Base-by-base conservation (phyloP, 192 early-diverging fungal genomes). In the Phycomyces nitens region DNA sequence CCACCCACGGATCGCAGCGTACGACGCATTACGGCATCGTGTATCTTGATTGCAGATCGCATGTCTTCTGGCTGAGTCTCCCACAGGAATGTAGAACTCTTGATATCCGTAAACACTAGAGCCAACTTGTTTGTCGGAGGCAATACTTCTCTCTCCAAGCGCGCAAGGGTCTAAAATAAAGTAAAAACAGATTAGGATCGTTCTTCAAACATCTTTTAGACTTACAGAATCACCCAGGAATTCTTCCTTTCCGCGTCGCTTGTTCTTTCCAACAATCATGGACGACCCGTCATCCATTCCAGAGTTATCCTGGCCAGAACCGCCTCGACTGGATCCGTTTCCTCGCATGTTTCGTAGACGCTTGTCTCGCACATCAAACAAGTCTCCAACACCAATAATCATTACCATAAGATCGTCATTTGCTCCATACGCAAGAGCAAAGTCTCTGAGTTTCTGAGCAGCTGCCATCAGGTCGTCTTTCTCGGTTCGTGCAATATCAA, bases 31-130 rank as follows among this genome's bases (percentile, higher is more conserved):
- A 90, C 80, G 43, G 73, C 58, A 65, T 94, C 91, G 71, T 96
- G 94, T 16, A 87, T 82, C 73, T 92, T 90, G 70, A 94, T 91
- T 1, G 94, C 92, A 53, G 84, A 80, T 50, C 88, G 80, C 94
- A 96, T 96, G 0, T 88, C 92, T 21, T 79, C 74, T 0, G 86
- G 87, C 56, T 89, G 82, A 18, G 80, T 92, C 66, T 96, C 94
- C 94, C 94, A 96, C n/a, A 94, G 74, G 3, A 86, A 80, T 0
- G 94, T 96, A 27, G 94, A 96, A 75, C 92, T 93, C 53, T 94
- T 94, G 75, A 96, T 93, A 72, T 96, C 94, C 0, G 94, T 96
- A 62, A 96, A 96, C 10, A 94, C 92, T 56, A 96, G 75, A 0
- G 89, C 92, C 38, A 96, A 80, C 63, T 90, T 83, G 29, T 92